These are phyloP conservation scores for Daldinia grandis DNA, from an alignment of 495 filamentous ascomycete species.

Conservation along the genomic window DNA sequence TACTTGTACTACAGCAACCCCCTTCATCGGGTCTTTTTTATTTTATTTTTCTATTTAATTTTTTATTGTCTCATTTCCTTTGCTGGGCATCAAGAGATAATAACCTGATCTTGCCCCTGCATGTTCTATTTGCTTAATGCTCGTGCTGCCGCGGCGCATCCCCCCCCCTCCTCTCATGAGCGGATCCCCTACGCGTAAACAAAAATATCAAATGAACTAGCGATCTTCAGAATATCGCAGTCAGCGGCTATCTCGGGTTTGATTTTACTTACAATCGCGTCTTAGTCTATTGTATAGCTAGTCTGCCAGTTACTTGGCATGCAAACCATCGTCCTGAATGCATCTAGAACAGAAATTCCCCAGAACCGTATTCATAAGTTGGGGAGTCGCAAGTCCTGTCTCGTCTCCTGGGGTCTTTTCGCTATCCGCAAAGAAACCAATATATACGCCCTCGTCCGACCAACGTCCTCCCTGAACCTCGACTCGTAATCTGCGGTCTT, in stretches of 20 bases:
- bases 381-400: slow-evolving; percentile 25
- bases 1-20: slow-evolving; percentile 32
- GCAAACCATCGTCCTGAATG: slow-evolving; percentile 42
- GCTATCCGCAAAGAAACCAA: slow-evolving; percentile 20
- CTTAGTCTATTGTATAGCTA: slow-evolving; percentile 38
- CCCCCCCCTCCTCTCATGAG: slow-evolving; percentile 24
- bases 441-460: slow-evolving; percentile 29
- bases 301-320: slow-evolving; percentile 39
- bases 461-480: slow-evolving; percentile 35
- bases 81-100: slow-evolving; percentile 36
- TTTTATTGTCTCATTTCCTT: slow-evolving; percentile 7
- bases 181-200: slow-evolving; percentile 38
- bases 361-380: slow-evolving; percentile 37
- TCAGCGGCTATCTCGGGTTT: slow-evolving; percentile 39
- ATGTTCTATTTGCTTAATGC: slow-evolving; percentile 33
- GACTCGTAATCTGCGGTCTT: slow-evolving; percentile 5
- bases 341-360: slow-evolving; percentile 39
- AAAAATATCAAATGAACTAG: slow-evolving; percentile 30
- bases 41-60: background rate
- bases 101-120: slow-evolving; percentile 11
- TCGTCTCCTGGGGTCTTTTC: slow-evolving; percentile 25
- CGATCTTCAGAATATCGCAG: slow-evolving; percentile 29
- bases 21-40: slow-evolving; percentile 4
- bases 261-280: background rate
- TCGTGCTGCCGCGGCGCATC: slow-evolving; percentile 32